These are phyloP conservation scores for Cerrena zonata DNA, from an alignment of 1,284 basidiomycete genomes.

Conservation along the genomic window DNA sequence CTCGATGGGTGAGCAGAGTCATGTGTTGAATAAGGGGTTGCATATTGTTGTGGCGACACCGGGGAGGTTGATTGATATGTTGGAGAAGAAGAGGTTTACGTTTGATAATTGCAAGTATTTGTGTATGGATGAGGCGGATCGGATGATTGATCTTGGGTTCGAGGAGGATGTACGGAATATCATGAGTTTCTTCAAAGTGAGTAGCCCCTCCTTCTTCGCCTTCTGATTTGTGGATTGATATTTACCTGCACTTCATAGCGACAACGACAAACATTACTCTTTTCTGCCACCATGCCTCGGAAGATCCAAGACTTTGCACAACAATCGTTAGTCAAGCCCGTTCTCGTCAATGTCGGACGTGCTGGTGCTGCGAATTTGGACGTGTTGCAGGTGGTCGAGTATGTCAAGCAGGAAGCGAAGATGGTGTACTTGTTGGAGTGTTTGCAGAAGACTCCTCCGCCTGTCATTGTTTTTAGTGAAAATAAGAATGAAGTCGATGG, in stretches of 20 bases:
- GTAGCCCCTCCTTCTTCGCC: neutral
- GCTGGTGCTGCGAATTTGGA: constrained; percentile 97
- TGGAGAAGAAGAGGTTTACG: constrained; percentile 88
- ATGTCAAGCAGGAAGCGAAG: constrained; percentile 98
- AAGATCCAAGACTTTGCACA: constrained; percentile 99
- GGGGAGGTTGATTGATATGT: constrained; percentile 92
- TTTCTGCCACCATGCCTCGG: constrained; percentile 97
- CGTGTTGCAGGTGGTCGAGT: constrained; percentile 95
- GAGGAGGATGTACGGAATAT: constrained; percentile 98
- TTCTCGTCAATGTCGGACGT: constrained; percentile 95
- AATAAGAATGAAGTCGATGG: constrained; percentile 99
- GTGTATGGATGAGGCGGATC: constrained; percentile 98
- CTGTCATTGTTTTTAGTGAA: constrained; percentile 96
- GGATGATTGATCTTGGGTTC: constrained; percentile 99
- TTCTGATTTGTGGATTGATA: constrained; percentile 11
- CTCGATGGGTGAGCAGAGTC: constrained; percentile 92
- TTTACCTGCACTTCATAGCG: constrained; percentile 42
- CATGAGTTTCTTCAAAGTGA: constrained; percentile 94
- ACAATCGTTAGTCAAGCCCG: constrained; percentile 86
- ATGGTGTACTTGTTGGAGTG: constrained; percentile 98
- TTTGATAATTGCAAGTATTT: constrained; percentile 91
- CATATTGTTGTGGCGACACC: constrained; percentile 97
- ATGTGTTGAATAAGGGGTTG: constrained; percentile 83
- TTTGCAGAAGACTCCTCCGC: constrained; percentile 96
- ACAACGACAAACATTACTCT: constrained; percentile 94